Conservation (phyloP, 73 alveolate genomes). For the Durusdinium trenchii region DNA sequence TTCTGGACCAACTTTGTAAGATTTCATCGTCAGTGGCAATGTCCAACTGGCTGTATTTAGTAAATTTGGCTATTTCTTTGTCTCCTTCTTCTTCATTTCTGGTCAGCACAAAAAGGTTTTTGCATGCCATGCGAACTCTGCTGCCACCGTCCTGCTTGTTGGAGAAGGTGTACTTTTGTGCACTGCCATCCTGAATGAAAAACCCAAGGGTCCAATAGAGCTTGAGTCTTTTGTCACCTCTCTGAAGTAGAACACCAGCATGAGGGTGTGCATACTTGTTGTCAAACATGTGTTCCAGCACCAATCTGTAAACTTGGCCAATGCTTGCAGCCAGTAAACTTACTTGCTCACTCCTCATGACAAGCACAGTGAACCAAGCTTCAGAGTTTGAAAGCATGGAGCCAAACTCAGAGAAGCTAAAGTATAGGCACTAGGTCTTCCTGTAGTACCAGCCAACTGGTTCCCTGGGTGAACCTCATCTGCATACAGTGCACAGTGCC, state of each 20-base stretch:
- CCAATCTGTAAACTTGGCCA: neutral
- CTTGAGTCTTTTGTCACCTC: neutral
- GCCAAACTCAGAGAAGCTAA: neutral
- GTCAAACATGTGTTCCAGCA: conserved; percentile 23
- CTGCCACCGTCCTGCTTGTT: conserved; percentile 38
- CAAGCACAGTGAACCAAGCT: neutral
- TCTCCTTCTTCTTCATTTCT: neutral
- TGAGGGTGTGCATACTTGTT: neutral
- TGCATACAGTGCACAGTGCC: neutral
- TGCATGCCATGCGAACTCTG: conserved; percentile 53
- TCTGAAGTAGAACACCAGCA: neutral
- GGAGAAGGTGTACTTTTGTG: neutral
- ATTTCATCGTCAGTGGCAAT: conserved; percentile 38
- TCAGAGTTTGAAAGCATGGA: neutral
- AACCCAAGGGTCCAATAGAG: neutral
- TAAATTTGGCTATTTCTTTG: neutral
- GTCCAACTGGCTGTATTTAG: neutral
- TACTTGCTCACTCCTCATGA: neutral
- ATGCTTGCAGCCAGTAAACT: neutral
- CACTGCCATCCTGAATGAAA: conserved; percentile 22
- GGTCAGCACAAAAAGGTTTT: neutral
- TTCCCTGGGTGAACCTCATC: conserved; percentile 44
- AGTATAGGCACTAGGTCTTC: neutral
- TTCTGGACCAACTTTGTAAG: conserved; percentile 1
- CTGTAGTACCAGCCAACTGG: neutral